Evolutionary conservation across 2,329 filamentous ascomycete genomes (phyloP).

Genomic region (Paradendryphiella salina): DNA sequence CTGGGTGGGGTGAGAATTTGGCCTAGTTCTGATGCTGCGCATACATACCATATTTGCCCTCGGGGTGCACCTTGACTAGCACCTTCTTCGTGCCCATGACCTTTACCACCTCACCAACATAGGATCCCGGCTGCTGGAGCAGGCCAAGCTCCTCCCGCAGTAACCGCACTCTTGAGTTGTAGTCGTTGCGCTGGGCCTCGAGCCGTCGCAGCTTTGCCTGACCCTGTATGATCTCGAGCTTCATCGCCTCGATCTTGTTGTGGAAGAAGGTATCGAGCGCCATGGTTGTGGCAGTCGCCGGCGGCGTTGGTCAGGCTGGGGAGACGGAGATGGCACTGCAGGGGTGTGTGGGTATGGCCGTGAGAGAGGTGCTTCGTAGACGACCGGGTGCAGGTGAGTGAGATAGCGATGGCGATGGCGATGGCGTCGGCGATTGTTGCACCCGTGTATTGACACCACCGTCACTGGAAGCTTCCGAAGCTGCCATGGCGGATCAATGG

Average conservation of each 20-base stretch:
- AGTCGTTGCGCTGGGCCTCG: slow-evolving; percentile 98
- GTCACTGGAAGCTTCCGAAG: slow-evolving; percentile 25
- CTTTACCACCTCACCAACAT: slow-evolving; percentile 99
- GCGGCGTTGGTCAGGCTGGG: slow-evolving; percentile 10
- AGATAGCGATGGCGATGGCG: slow-evolving; percentile 5
- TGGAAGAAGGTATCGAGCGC: slow-evolving; percentile 99
- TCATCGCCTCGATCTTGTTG: slow-evolving; percentile 99
- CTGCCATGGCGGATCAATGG: slow-evolving; percentile 14
- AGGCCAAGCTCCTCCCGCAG: slow-evolving; percentile 93
- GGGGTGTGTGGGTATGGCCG: neutral
- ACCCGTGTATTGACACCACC: slow-evolving; percentile 5
- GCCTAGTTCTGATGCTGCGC: neutral
- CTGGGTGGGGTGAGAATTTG: slow-evolving; percentile 53
- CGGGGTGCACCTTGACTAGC: slow-evolving; percentile 96
- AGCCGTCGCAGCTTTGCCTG: slow-evolving; percentile 92
- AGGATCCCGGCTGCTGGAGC: slow-evolving; percentile 94
- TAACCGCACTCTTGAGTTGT: slow-evolving; percentile 95
- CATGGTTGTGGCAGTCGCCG: slow-evolving; percentile 65
- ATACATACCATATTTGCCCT: slow-evolving; percentile 94
- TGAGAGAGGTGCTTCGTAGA: neutral
- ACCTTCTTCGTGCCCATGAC: slow-evolving; percentile 99
- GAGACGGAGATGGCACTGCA: neutral
- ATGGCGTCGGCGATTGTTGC: slow-evolving; percentile 1
- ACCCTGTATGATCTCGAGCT: slow-evolving; percentile 99
- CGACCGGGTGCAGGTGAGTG: neutral